Percentiles rank a stretch among this genome's conserved stretches.
Evolutionary conservation across 2,329 filamentous ascomycete species (phyloP).

Genomic region (Hymenoscyphus fructigenus): DNA sequence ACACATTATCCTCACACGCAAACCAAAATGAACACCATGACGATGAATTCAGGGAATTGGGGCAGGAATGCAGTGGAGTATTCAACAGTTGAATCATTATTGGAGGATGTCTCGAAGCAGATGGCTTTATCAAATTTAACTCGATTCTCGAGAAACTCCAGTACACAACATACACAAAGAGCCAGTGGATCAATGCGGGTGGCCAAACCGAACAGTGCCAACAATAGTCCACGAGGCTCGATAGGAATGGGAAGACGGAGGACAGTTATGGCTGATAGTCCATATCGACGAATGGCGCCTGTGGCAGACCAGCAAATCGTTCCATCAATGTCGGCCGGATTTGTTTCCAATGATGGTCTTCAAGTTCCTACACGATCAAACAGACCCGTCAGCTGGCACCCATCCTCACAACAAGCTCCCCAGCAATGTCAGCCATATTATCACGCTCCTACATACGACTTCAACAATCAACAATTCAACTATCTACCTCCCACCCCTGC

Average conservation of each 20-base stretch:
- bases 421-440: slow-evolving; percentile 39
- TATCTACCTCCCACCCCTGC: slow-evolving; percentile 47
- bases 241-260: slow-evolving; percentile 51
- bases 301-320: slow-evolving; percentile 41
- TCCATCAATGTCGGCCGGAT: slow-evolving; percentile 48
- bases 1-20: slow-evolving; percentile 11
- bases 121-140: slow-evolving; percentile 48
- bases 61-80: slow-evolving; percentile 34
- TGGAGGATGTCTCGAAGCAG: slow-evolving; percentile 54
- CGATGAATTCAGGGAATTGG: slow-evolving; percentile 32
- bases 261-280: slow-evolving; percentile 53
- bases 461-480: slow-evolving; percentile 23
- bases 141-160: slow-evolving; percentile 50
- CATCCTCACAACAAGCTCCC: slow-evolving; percentile 50
- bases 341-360: slow-evolving; percentile 38
- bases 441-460: slow-evolving; percentile 41
- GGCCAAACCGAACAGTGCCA: slow-evolving; percentile 64
- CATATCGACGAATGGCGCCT: slow-evolving; percentile 29
- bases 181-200: slow-evolving; percentile 54
- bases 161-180: slow-evolving; percentile 45
- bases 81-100: slow-evolving; percentile 43
- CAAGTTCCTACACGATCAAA: slow-evolving; percentile 38
- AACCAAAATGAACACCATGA: slow-evolving; percentile 14
- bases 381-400: slow-evolving; percentile 76
- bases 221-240: slow-evolving; percentile 64